These are phyloP conservation scores for Eucalyptus virginea DNA, from an alignment of 345 rosid genomes.

Conservation along the genomic window DNA sequence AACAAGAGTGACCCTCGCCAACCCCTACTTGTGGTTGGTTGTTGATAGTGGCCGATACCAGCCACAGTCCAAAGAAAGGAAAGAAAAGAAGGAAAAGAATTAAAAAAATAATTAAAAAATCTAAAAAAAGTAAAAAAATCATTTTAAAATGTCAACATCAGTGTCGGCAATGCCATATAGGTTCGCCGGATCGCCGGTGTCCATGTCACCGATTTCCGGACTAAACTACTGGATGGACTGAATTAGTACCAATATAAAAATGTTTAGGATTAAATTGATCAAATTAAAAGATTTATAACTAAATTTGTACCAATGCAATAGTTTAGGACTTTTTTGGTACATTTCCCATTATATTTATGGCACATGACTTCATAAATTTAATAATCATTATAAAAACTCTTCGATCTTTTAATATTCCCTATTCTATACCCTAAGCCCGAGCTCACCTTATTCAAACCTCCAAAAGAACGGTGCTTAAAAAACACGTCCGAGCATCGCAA, in stretches of 20 bases:
- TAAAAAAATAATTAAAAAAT: too few species aligned
- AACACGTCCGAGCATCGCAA: background rate
- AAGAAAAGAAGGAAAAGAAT: too few species aligned
- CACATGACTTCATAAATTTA: background rate
- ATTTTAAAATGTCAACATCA: too few species aligned
- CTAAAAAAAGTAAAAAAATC: too few species aligned
- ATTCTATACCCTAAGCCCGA: background rate
- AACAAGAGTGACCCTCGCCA: too few species aligned
- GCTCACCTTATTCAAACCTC: background rate
- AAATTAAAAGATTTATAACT: rapidly evolving
- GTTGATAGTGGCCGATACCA: rapidly evolving
- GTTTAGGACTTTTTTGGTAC: background rate
- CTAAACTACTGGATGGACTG: rapidly evolving
- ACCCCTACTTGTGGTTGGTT: rapidly evolving
- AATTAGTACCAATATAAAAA: background rate
- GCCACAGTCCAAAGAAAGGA: too few species aligned
- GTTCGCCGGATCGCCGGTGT: rapidly evolving
- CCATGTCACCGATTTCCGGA: rapidly evolving
- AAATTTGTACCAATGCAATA: background rate
- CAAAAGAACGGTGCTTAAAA: background rate
- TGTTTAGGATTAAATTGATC: rapidly evolving
- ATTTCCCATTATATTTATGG: background rate
- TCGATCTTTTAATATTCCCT: background rate
- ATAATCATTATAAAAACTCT: background rate
- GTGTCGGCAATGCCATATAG: rapidly evolving